phyloP scores from a whole-genome alignment of 805 yeast species.

The Starmera dryadoides region DNA sequence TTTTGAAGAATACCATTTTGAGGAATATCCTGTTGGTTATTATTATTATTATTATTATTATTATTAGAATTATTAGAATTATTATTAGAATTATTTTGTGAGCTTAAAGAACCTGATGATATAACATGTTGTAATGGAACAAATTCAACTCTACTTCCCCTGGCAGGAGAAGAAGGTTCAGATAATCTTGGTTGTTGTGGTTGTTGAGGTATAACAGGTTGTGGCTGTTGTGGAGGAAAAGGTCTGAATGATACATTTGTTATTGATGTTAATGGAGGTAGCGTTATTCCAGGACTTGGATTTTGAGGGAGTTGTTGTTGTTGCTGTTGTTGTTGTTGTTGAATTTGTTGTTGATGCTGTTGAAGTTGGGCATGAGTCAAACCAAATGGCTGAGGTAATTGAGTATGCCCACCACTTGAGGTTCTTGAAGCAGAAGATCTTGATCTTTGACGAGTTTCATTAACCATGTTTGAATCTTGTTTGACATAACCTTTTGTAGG shows the following conservation, averaged over 20 bases:
- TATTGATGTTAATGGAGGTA: conserved; percentile 13
- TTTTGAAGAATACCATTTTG: too few species aligned
- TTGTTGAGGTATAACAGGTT: background rate
- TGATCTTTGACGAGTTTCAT: conserved; percentile 20
- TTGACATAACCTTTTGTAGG: conserved; percentile 63
- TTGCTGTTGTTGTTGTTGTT: background rate
- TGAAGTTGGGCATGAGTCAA: conserved; percentile 1
- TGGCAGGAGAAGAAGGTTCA: conserved; percentile 9
- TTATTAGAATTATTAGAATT: background rate
- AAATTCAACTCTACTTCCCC: background rate
- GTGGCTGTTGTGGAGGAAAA: background rate
- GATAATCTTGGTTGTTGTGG: background rate
- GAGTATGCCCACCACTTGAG: background rate
- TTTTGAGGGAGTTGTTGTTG: too few species aligned
- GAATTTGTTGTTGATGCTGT: conserved; percentile 3
- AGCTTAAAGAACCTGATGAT: too few species aligned
- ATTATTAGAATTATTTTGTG: conserved; percentile 1
- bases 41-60: conserved; percentile 19
- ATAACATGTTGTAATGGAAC: too few species aligned
- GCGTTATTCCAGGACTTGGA: conserved; percentile 1
- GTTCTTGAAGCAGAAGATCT: background rate
- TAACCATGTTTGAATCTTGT: background rate
- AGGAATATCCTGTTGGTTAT: too few species aligned
- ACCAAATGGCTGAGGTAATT: background rate
- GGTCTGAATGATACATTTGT: conserved; percentile 2